Percentiles rank a stretch among this genome's conserved stretches.
Evolutionary conservation across 352 stramenopile species (phyloP).

Genomic region (Phytopythium sindhum): DNA sequence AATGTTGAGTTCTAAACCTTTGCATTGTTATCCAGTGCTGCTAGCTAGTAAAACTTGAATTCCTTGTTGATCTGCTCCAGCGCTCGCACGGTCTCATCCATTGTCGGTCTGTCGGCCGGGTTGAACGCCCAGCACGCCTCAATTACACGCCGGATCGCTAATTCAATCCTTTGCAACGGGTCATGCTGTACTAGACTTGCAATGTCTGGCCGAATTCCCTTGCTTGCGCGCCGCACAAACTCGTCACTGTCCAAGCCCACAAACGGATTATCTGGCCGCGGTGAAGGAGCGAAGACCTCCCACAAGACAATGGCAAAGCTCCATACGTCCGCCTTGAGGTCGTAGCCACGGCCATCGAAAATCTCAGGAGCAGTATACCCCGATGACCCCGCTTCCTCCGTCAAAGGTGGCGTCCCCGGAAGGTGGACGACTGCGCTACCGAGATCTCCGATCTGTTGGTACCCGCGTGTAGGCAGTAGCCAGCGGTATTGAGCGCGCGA

Average conservation of each 20-base stretch:
- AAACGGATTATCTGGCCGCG: constrained; percentile 24
- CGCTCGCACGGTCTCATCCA: constrained; percentile 13
- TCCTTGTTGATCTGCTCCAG: neutral
- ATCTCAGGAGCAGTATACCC: constrained; percentile 49
- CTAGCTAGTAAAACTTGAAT: neutral
- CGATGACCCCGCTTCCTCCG: constrained; percentile 33
- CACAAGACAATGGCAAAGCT: constrained; percentile 48
- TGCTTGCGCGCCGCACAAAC: constrained; percentile 21
- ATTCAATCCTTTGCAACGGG: neutral
- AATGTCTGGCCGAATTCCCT: constrained; percentile 17
- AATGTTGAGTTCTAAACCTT: too few relatives aligned
- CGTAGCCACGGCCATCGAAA: constrained; percentile 29
- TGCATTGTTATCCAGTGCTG: too few relatives aligned
- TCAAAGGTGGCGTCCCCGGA: constrained; percentile 11
- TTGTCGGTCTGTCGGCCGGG: constrained; percentile 18
- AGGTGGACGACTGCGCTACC: constrained; percentile 22
- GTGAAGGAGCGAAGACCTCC: constrained; percentile 17
- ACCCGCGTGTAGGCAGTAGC: neutral
- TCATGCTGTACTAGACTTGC: neutral
- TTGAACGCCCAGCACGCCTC: constrained; percentile 31
- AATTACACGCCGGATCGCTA: constrained; percentile 13
- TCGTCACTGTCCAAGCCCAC: constrained; percentile 22
- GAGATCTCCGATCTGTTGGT: constrained; percentile 29
- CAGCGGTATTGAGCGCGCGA: neutral
- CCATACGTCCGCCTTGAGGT: constrained; percentile 44